These are phyloP conservation scores for Gloeopeniophorella convolvens DNA, from an alignment of 768 basidiomycete genomes.

Conservation along the genomic window DNA sequence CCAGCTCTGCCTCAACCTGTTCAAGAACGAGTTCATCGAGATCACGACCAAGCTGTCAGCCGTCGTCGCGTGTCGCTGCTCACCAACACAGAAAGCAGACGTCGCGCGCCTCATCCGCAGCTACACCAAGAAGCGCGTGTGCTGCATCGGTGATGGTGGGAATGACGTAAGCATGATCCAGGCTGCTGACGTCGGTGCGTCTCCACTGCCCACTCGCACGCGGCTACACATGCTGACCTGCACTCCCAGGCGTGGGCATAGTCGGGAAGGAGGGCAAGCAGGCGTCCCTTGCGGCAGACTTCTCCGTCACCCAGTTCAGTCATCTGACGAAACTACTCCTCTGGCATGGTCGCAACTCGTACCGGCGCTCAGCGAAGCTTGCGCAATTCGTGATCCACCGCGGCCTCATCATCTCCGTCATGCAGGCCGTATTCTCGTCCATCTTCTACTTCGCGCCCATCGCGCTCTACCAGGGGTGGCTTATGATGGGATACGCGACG, in stretches of 20 bases:
- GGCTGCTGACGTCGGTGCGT: conserved; percentile 94
- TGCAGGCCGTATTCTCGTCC: conserved; percentile 94
- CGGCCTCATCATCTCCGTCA: conserved; percentile 93
- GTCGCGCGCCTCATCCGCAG: conserved; percentile 89
- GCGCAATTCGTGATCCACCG: conserved; percentile 99
- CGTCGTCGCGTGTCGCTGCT: conserved; percentile 96
- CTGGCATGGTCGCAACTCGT: conserved; percentile 99
- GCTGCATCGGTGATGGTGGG: conserved; percentile 98
- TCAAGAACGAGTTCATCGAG: conserved; percentile 92
- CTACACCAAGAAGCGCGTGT: conserved; percentile 90
- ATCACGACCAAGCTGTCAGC: conserved; percentile 94
- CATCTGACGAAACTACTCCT: conserved; percentile 91
- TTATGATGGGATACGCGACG: conserved; percentile 95
- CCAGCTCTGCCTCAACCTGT: conserved; percentile 85
- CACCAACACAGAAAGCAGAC: conserved; percentile 98
- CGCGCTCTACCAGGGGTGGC: conserved; percentile 95
- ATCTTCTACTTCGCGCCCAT: conserved; percentile 96
- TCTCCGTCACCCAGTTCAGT: conserved; percentile 96
- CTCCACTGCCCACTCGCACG: background rate
- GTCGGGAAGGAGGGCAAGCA: conserved; percentile 99
- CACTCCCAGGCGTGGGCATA: conserved; percentile 84
- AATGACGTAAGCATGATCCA: conserved; percentile 99
- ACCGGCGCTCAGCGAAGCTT: conserved; percentile 94
- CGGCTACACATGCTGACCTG: conserved; percentile 22
- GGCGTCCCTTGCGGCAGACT: conserved; percentile 97